Evolutionary conservation across 1,139 yeast genomes (phyloP).

Genomic region (Taphrina sp.): DNA sequence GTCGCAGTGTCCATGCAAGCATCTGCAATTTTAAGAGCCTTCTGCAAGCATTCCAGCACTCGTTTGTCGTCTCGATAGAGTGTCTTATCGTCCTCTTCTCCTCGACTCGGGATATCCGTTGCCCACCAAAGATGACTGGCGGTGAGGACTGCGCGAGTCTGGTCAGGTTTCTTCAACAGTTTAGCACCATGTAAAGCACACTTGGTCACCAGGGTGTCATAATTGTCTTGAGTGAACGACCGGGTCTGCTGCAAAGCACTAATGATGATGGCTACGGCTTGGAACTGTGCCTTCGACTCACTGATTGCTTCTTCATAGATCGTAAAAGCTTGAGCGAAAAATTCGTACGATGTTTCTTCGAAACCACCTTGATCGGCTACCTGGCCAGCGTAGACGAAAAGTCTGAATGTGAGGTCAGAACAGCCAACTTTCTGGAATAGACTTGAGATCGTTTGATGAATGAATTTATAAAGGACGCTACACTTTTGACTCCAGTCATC

Average conservation of each 20-base stretch:
- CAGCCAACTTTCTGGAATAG: conserved; percentile 53
- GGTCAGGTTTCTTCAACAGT: conserved; percentile 86
- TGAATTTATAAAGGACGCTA: conserved; percentile 63
- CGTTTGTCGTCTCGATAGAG: conserved; percentile 42
- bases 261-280: conserved; percentile 56
- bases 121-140: conserved; percentile 97
- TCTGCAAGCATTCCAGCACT: conserved; percentile 66
- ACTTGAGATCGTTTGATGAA: conserved; percentile 70
- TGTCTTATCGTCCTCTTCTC: conserved; percentile 51
- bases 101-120: conserved; percentile 45
- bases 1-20: conserved; percentile 84
- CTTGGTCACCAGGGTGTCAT: conserved; percentile 77
- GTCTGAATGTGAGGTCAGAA: conserved; percentile 53
- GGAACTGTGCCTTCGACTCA: conserved; percentile 61
- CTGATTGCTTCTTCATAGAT: conserved; percentile 78
- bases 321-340: conserved; percentile 82
- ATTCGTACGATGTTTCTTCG: conserved; percentile 76
- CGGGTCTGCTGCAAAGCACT: conserved; percentile 63
- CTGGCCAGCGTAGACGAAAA: conserved; percentile 51
- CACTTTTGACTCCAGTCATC: conserved; percentile 45
- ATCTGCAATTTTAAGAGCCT: conserved; percentile 85
- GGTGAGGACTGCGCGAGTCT: conserved; percentile 81
- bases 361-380: conserved; percentile 72
- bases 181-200: conserved; percentile 86
- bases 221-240: conserved; percentile 61